These are phyloP conservation scores for Sapria himalayana DNA, from an alignment of 345 rosid genomes.

Conservation along the genomic window DNA sequence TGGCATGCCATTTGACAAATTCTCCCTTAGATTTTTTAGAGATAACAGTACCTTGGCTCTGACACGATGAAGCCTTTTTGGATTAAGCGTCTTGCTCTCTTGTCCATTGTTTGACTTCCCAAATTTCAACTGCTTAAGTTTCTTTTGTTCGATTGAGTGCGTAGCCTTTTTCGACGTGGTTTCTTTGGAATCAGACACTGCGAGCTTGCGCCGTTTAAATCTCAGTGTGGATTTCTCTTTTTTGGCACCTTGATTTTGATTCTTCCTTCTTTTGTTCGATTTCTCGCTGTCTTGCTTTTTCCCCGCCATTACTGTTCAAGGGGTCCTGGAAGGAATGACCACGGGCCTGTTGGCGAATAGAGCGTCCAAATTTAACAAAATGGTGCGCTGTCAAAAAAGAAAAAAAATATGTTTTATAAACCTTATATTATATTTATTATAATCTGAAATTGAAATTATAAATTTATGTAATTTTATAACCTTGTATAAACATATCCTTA, in stretches of 20 bases:
- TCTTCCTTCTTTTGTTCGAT: constrained; percentile 26
- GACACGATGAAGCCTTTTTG: too few relatives aligned
- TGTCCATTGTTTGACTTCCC: constrained; percentile 3
- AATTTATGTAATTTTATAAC: too few relatives aligned
- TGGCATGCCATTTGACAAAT: constrained; percentile 4
- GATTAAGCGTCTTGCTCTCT: background rate
- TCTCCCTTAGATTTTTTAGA: constrained; percentile 5
- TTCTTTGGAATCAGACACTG: constrained; percentile 5
- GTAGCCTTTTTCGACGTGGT: constrained; percentile 2
- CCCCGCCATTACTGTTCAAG: constrained; percentile 24
- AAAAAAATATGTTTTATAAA: too few relatives aligned
- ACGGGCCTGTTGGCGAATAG: too few relatives aligned
- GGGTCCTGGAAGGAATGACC: too few relatives aligned
- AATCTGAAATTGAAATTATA: too few relatives aligned
- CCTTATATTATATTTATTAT: too few relatives aligned
- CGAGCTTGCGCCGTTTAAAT: constrained; percentile 22
- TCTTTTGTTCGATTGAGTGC: constrained; percentile 6
- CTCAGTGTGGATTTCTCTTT: constrained; percentile 1
- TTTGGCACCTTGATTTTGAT: constrained; percentile 10
- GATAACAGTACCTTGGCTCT: too few relatives aligned
- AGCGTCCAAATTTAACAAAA: too few relatives aligned
- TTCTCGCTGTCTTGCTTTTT: constrained; percentile 16
- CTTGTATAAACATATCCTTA: too few relatives aligned
- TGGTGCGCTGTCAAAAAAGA: too few relatives aligned
- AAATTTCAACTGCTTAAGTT: background rate